A percentile compares a stretch with the other conserved stretches of the same genome.
Conservation (phyloP, 2,329 filamentous ascomycete genomes). For the Pseudonectria buxi region DNA sequence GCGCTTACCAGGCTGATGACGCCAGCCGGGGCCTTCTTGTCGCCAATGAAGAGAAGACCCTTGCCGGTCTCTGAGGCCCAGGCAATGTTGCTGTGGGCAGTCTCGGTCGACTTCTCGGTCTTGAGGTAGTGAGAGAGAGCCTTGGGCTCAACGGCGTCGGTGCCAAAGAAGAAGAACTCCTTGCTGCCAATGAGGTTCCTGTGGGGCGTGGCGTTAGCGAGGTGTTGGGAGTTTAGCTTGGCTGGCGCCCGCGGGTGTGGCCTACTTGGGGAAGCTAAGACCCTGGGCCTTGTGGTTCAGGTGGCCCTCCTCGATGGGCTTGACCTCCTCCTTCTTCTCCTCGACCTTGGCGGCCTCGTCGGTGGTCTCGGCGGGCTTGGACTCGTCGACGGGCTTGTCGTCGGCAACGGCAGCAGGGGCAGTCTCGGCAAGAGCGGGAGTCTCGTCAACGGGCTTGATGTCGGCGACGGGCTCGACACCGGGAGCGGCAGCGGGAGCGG, state of each 20-base stretch:
- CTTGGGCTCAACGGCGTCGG: conserved; percentile 66
- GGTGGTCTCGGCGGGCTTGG: conserved; percentile 34
- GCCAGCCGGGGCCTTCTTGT: conserved; percentile 74
- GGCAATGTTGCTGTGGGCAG: conserved; percentile 71
- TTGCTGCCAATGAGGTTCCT: conserved; percentile 88
- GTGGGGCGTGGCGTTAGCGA: conserved; percentile 17
- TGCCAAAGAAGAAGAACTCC: conserved; percentile 85
- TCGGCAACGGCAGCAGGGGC: conserved; percentile 29
- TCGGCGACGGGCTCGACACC: conserved; percentile 27
- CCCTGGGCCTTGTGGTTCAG: conserved; percentile 87
- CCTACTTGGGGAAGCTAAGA: conserved; percentile 79
- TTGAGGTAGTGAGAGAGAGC: conserved; percentile 72
- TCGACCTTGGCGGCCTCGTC: conserved; percentile 36
- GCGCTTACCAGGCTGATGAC: conserved; percentile 77
- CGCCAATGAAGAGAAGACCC: conserved; percentile 85
- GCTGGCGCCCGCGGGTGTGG: not conserved
- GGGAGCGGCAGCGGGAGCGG: conserved; percentile 29
- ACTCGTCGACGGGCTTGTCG: conserved; percentile 38
- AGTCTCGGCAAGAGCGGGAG: conserved; percentile 27
- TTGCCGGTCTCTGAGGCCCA: conserved; percentile 94
- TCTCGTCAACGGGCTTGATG: conserved; percentile 34
- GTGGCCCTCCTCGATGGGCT: conserved; percentile 73
- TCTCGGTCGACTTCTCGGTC: conserved; percentile 72
- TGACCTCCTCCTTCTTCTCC: conserved; percentile 45
- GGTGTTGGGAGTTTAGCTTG: conserved; percentile 4